A percentile compares a stretch with the other conserved stretches of the same genome.
These are phyloP conservation scores for Monosporascus sp. DNA, from an alignment of 2,329 filamentous ascomycete genomes.

Conservation along the genomic window DNA sequence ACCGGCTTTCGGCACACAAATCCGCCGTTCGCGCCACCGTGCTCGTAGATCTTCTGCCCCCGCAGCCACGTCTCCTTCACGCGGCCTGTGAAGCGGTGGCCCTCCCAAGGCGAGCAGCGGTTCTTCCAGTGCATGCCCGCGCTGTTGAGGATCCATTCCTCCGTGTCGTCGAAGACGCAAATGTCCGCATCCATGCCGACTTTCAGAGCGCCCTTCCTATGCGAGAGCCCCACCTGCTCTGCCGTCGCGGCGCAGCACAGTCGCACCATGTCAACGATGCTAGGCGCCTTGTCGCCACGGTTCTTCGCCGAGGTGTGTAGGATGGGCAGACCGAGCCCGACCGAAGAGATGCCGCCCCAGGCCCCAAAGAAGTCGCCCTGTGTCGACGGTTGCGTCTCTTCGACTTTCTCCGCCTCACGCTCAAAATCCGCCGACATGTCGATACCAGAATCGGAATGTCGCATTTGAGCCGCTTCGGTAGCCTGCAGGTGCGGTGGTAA, in stretches of 20 bases:
- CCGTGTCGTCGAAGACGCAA: slow-evolving; percentile 85
- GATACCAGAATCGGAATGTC: slow-evolving; percentile 48
- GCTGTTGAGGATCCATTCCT: slow-evolving; percentile 66
- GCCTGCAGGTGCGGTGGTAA: slow-evolving; percentile 65
- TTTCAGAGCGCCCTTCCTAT: slow-evolving; percentile 74
- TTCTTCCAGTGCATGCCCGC: slow-evolving; percentile 93
- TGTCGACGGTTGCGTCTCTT: slow-evolving; percentile 33
- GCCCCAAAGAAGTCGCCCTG: slow-evolving; percentile 88
- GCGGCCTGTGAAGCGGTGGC: slow-evolving; percentile 68
- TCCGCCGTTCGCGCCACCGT: slow-evolving; percentile 48
- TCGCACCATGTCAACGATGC: slow-evolving; percentile 73
- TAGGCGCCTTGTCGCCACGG: slow-evolving; percentile 45
- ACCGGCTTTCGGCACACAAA: slow-evolving; percentile 44
- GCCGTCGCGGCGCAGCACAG: slow-evolving; percentile 87
- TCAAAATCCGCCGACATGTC: slow-evolving; percentile 37
- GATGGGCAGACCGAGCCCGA: slow-evolving; percentile 87
- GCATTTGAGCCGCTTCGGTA: slow-evolving; percentile 31
- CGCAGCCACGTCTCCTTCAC: slow-evolving; percentile 83
- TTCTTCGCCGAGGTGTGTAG: slow-evolving; percentile 72
- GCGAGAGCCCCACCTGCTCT: slow-evolving; percentile 76
- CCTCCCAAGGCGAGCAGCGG: slow-evolving; percentile 86
- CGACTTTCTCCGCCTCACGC: slow-evolving; percentile 29
- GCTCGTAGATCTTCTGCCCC: slow-evolving; percentile 67
- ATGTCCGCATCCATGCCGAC: slow-evolving; percentile 86
- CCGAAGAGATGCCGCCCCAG: slow-evolving; percentile 94